Evolutionary conservation across 805 yeast genomes (phyloP).

Genomic region (Nakazawaea ambrosiae): DNA sequence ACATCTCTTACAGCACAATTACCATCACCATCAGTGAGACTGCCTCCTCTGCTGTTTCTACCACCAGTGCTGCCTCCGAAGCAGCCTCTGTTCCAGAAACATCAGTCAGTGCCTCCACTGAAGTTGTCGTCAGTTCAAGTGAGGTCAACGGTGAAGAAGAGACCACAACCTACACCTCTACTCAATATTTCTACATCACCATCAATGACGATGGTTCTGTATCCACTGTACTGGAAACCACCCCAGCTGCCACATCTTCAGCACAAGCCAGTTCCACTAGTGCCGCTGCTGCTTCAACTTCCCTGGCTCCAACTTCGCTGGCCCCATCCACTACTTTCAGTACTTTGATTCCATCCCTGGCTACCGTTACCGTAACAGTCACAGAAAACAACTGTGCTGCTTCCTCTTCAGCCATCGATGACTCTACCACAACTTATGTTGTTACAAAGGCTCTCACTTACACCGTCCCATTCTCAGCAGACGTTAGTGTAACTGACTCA

Average conservation of each 20-base stretch:
- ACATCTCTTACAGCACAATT: conserved; percentile 10
- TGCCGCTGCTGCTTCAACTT: conserved; percentile 1
- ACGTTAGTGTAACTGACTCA: conserved; percentile 23
- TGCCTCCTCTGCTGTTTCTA: neutral
- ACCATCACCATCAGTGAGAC: conserved; percentile 10
- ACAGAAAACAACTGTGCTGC: conserved; percentile 13
- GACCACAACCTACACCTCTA: conserved; percentile 13
- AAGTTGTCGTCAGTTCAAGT: neutral
- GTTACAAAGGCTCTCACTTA: conserved; percentile 17
- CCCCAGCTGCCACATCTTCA: conserved; percentile 7
- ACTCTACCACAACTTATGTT: conserved; percentile 14
- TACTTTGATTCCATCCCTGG: no score
- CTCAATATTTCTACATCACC: conserved; percentile 9
- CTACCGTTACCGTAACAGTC: conserved; percentile 24
- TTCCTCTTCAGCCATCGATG: conserved; percentile 10
- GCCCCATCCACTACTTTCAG: no score
- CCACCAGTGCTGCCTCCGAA: neutral
- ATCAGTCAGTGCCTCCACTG: neutral
- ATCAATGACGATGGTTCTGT: neutral
- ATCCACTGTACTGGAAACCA: conserved; percentile 5
- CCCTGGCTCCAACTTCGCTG: conserved; percentile 7
- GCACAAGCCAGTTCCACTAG: conserved; percentile 8
- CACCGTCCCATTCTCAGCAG: conserved; percentile 24
- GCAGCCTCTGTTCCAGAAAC: no score
- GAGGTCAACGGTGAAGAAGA: neutral